Percentiles rank a stretch among this genome's conserved stretches.
Conservation (phyloP, 768 basidiomycete species). For the Mycena indigotica region DNA sequence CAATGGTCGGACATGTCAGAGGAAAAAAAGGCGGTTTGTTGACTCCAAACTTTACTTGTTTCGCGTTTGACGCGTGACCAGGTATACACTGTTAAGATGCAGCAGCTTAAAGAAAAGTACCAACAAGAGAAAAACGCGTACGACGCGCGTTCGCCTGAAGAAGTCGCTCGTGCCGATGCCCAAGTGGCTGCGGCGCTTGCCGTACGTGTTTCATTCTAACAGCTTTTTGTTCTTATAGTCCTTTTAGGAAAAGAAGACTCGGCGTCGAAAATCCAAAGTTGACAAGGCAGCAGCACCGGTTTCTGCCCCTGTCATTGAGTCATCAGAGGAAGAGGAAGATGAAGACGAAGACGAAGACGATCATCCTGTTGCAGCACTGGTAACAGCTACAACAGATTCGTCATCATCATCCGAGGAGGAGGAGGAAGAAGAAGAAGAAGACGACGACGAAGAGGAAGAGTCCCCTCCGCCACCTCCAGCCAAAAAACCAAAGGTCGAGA, state of each 20-base stretch:
- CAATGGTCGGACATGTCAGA: constrained; percentile 72
- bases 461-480: constrained; percentile 27
- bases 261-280: constrained; percentile 27
- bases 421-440: constrained; percentile 23
- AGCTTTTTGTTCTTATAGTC: constrained; percentile 9
- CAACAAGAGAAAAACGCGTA: constrained; percentile 65
- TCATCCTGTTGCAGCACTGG: constrained; percentile 4
- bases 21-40: constrained; percentile 70
- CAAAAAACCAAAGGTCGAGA: constrained; percentile 31
- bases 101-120: constrained; percentile 64
- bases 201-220: constrained; percentile 29
- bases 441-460: constrained; percentile 29
- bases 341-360: constrained; percentile 32
- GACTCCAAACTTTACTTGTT: constrained; percentile 13
- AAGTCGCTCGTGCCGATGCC: constrained; percentile 49
- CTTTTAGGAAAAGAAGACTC: constrained; percentile 34
- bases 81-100: constrained; percentile 58
- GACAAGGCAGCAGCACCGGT: constrained; percentile 28
- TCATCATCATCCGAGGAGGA: constrained; percentile 2
- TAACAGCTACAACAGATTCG: constrained; percentile 1
- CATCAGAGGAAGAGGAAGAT: constrained; percentile 36
- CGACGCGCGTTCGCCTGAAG: constrained; percentile 54
- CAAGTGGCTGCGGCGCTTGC: constrained; percentile 44
- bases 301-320: constrained; percentile 23
- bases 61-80: constrained; percentile 31